Evolutionary conservation across 177 flowering plant species (phyloP).

Genomic region (Vitis hybrid): DNA sequence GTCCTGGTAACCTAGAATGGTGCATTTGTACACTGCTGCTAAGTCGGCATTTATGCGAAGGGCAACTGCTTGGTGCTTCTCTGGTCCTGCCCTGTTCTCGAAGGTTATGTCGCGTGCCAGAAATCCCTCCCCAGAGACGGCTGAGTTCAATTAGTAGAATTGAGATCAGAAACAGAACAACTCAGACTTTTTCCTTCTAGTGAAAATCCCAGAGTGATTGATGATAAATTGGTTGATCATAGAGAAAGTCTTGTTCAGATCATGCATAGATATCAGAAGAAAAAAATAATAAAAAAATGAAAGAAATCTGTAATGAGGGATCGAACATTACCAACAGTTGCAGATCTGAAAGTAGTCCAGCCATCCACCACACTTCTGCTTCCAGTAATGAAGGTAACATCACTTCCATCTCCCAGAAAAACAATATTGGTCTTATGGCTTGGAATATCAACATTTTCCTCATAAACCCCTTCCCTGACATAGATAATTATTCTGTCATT

Average conservation of each 20-base stretch:
- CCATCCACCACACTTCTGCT: constrained; percentile 73
- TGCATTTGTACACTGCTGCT: constrained; percentile 52
- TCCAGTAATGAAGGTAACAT: constrained; percentile 60
- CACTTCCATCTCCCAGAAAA: constrained; percentile 67
- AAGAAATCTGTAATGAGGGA: not conserved
- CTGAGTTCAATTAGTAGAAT: constrained; percentile 22
- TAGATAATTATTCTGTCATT: constrained; percentile 45
- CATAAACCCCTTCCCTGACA: constrained; percentile 57
- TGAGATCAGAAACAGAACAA: too few relatives aligned
- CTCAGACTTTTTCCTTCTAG: too few relatives aligned
- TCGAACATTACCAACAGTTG: constrained; percentile 59
- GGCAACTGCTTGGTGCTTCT: constrained; percentile 76
- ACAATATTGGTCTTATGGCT: constrained; percentile 62
- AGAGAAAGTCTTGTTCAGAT: too few relatives aligned
- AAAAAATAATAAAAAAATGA: not conserved
- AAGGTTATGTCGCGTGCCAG: constrained; percentile 60
- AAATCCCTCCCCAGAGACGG: constrained; percentile 64
- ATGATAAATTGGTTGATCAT: too few relatives aligned
- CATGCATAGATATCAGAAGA: not conserved
- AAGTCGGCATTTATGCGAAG: constrained; percentile 63
- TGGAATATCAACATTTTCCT: constrained; percentile 69
- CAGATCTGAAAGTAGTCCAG: constrained; percentile 89
- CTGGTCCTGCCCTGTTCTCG: constrained; percentile 68
- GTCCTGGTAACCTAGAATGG: constrained; percentile 62
- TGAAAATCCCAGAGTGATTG: too few relatives aligned